phyloP scores from a whole-genome alignment of 1,284 basidiomycete species.

The Neonothopanus nambi region DNA sequence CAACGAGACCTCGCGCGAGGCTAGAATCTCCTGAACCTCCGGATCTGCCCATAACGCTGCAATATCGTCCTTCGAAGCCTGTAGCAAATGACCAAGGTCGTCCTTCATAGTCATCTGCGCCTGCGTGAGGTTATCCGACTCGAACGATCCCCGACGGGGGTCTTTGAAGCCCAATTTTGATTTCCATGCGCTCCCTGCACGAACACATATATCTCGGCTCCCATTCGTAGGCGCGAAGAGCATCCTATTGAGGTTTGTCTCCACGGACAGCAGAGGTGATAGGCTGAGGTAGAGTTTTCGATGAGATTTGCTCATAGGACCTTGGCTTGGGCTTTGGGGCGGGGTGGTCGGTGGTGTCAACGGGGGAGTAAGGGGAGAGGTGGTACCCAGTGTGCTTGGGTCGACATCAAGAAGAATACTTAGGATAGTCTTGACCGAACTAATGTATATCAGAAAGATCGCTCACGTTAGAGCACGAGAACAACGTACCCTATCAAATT shows the following conservation, averaged over 20 bases:
- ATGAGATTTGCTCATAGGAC: constrained; percentile 29
- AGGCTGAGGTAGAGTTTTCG: constrained; percentile 52
- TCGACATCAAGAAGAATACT: constrained; percentile 30
- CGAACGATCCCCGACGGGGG: not conserved
- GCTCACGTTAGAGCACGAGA: constrained; percentile 39
- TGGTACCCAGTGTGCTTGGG: not conserved
- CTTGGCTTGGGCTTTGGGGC: constrained; percentile 15
- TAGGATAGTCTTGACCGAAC: constrained; percentile 55
- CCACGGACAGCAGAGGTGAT: constrained; percentile 60
- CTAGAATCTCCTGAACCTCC: constrained; percentile 51
- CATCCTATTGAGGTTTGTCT: constrained; percentile 50
- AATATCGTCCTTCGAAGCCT: constrained; percentile 61
- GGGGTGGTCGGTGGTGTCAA: constrained; percentile 22
- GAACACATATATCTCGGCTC: constrained; percentile 47
- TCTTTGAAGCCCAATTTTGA: constrained; percentile 23
- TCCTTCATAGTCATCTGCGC: constrained; percentile 20
- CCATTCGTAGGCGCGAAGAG: constrained; percentile 14
- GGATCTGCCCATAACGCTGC: constrained; percentile 60
- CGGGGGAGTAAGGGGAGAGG: constrained; percentile 26
- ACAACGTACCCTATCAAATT: constrained; percentile 59
- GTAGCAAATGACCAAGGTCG: constrained; percentile 53
- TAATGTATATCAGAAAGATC: constrained; percentile 21
- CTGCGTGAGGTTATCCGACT: constrained; percentile 8
- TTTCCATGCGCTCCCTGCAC: constrained; percentile 63
- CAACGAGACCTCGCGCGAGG: constrained; percentile 46